Base-by-base conservation (phyloP, 2,329 filamentous ascomycete genomes). In the Xylariaceae sp. region DNA sequence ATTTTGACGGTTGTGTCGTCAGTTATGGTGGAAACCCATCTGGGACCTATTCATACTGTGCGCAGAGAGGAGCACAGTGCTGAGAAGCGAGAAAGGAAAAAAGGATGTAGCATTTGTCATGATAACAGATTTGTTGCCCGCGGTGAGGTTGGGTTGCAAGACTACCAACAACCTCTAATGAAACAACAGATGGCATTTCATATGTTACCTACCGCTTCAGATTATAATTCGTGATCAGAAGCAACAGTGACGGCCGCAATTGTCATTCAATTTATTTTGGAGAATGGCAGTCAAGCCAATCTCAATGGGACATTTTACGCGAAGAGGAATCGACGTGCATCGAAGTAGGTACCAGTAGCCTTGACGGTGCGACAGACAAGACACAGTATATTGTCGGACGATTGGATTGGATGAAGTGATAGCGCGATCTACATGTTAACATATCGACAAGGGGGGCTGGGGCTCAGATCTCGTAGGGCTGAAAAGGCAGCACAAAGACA, bases 401-500 rank as follows among this genome's bases (percentile, higher is more conserved):
- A 53, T 53, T 46, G 28, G 46, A 46, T 29, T 55, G 36, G 41
- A 56, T 21, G 23, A 24, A 36, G 29, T 44, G 45, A 57, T 47
- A 58, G 51, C 48, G 60, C 33, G 60, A 63, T 63, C 58, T 56
- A 48, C 52, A 43, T 29, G 53, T 34, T 41, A 39, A 53, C 49
- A 48, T 59, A 49, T 39, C 40, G 56, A 48, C 58, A 50, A 53
- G 53, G 53, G 49, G 39, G 40, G 37, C 41, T 48, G 47, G 55
- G 58, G 46, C 39, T 52, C 31, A 48, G 56, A 62, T 63, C 61
- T 63, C 61, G 50, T 63, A 63, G 61, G 61, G 61, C 61, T 63
- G 58, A 63, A 62, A 57, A 45, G 29, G 33, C 43, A 55, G 40
- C 52, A 56, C 58, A 36, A 49, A 55, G 39, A 51, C 24, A 33